These are phyloP conservation scores for Entomortierella parvispora DNA, from an alignment of 192 early-diverging fungal species.

Conservation along the genomic window DNA sequence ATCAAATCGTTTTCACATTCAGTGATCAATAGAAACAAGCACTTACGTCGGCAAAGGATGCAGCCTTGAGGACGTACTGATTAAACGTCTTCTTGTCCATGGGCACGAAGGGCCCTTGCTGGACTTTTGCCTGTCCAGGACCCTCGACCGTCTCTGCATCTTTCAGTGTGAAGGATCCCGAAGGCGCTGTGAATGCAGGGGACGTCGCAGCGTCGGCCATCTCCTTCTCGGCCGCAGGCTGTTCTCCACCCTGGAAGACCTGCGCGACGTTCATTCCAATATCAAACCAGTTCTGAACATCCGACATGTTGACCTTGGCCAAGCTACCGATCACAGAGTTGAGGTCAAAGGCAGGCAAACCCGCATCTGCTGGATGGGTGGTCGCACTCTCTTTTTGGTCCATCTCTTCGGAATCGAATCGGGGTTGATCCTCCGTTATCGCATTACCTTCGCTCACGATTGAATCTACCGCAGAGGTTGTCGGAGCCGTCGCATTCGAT, in stretches of 20 bases:
- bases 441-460: neutral
- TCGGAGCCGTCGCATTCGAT: neutral
- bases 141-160: neutral
- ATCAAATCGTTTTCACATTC: no score
- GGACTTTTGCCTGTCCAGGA: neutral
- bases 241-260: neutral
- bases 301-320: neutral
- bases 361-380: constrained; percentile 11
- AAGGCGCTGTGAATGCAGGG: neutral
- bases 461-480: neutral
- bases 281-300: constrained; percentile 29
- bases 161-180: neutral
- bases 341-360: constrained; percentile 8
- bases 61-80: constrained; percentile 29
- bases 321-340: constrained; percentile 7
- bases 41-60: constrained; percentile 41
- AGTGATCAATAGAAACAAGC: neutral
- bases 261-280: constrained; percentile 4
- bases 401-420: no score
- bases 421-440: no score
- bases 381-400: no score
- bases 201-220: neutral
- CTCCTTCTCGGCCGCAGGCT: neutral
- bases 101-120: neutral
- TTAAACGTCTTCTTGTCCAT: constrained; percentile 27